These are phyloP conservation scores for Fusarium papillatum DNA, from an alignment of 2,329 filamentous ascomycete genomes.

Conservation along the genomic window DNA sequence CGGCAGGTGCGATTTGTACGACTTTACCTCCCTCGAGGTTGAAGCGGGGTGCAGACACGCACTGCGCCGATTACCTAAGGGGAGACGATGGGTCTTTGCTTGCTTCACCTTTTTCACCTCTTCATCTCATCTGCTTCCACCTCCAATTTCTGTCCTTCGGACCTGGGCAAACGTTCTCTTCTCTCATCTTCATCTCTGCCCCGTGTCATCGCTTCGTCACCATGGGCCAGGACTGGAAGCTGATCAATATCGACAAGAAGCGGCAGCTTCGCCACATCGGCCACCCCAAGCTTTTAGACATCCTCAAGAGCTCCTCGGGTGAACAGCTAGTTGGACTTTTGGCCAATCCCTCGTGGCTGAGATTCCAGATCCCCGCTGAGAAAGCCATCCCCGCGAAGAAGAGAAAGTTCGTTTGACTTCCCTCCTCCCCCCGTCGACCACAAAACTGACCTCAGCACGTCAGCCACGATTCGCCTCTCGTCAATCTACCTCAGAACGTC, in stretches of 20 bases:
- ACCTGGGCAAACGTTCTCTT: neutral
- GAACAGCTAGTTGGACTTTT: conserved; percentile 12
- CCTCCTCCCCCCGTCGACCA: neutral
- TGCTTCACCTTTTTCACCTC: neutral
- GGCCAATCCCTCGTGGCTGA: neutral
- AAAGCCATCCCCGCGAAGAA: neutral
- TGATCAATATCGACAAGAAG: conserved; percentile 17
- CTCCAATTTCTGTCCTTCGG: neutral
- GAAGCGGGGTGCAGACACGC: neutral
- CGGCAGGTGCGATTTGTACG: conserved; percentile 1
- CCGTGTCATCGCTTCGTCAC: neutral
- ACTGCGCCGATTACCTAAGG: neutral
- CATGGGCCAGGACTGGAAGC: conserved; percentile 20
- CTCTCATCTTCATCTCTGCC: neutral
- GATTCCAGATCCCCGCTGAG: neutral
- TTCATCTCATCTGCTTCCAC: neutral
- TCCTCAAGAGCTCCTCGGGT: neutral
- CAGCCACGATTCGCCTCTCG: neutral
- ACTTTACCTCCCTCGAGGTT: neutral
- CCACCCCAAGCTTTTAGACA: neutral
- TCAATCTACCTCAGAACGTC: conserved; percentile 13
- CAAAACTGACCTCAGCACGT: neutral
- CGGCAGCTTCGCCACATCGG: neutral
- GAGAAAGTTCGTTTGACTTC: neutral
- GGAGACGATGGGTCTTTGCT: neutral